Base-by-base conservation (phyloP, 2,329 filamentous ascomycete genomes). In the Pseudocercospora cruenta region DNA sequence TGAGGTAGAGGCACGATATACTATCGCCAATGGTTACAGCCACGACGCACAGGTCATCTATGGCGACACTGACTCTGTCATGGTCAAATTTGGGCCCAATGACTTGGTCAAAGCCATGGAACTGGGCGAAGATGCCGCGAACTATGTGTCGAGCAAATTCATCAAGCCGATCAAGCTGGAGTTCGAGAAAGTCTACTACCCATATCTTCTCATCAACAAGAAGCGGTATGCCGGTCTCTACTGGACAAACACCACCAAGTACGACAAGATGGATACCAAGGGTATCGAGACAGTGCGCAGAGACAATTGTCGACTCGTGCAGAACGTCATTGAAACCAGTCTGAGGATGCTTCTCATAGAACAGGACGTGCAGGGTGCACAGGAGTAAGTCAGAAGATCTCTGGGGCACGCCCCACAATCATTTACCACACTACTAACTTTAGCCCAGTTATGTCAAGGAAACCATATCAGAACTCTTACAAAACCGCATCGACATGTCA, bases 221-320 rank as follows among this genome's bases (percentile, higher is more conserved):
- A 99, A 99, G 84, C 91, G 95, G 69, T 99, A 99, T 75, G 95
- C 95, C 8, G 95, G 95, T n/a, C 81, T 99, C 33, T 98, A 93
- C 82, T 99, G 94, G 94, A 99, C 95, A 4, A 95, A 91, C 71
- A 88, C 94, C 0, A 87, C 94, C 49, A 97, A 97, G 80, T 95
- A 91, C 79, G 96, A 99, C 86, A 99, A 98, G 84, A 99, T 99
- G 96, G 95, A 99, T 80, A 98, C 93, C 67, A 99, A 99, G 79
- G 95, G 95, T 85, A 98, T 99, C 71, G 95, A 99, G 81, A 99
- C 95, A 3, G 96, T 99, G 55, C 90, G 95, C 72, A 87, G 95
- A 85, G 95, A 99, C 79, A 99, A 99, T 77, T 99, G 95, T 77
- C 85, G 95, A 60, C 83, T 99, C 66, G 95, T 98, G 16, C 94